phyloP scores from a whole-genome alignment of 495 filamentous ascomycete species.

The Penicillium paxilli region DNA sequence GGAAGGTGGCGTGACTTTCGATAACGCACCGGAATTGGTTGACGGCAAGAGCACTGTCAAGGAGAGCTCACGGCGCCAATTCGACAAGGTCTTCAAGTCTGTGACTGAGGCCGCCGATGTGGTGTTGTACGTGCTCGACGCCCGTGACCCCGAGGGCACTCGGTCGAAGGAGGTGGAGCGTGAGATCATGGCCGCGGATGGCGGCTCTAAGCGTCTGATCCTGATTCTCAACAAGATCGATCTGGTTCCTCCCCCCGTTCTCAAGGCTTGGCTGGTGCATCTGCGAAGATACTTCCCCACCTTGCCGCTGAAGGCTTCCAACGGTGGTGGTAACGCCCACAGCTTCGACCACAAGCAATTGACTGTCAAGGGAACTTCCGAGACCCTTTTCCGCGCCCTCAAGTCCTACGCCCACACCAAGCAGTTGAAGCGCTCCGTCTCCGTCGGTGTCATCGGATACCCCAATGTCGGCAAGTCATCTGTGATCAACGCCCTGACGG shows the following conservation, averaged over 20 bases:
- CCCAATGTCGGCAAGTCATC: slow-evolving; percentile 98
- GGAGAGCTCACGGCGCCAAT: slow-evolving; percentile 79
- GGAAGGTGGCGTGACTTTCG: slow-evolving; percentile 29
- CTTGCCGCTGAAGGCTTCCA: slow-evolving; percentile 84
- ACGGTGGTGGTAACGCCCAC: slow-evolving; percentile 78
- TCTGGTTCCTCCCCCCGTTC: slow-evolving; percentile 75
- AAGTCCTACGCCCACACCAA: slow-evolving; percentile 86
- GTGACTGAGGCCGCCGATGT: slow-evolving; percentile 90
- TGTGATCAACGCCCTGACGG: slow-evolving; percentile 90
- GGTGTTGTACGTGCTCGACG: slow-evolving; percentile 91
- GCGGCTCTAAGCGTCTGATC: slow-evolving; percentile 83
- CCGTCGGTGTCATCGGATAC: slow-evolving; percentile 93
- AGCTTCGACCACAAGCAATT: slow-evolving; percentile 91
- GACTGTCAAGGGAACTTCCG: slow-evolving; percentile 81
- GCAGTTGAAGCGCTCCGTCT: slow-evolving; percentile 84
- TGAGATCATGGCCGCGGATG: slow-evolving; percentile 80
- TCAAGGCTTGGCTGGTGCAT: slow-evolving; percentile 81
- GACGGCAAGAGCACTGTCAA: slow-evolving; percentile 41
- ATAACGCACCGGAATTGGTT: slow-evolving; percentile 29
- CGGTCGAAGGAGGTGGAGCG: slow-evolving; percentile 88
- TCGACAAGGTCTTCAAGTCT: slow-evolving; percentile 94
- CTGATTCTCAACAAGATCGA: slow-evolving; percentile 98
- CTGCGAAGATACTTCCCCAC: slow-evolving; percentile 92
- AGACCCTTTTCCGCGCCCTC: slow-evolving; percentile 83
- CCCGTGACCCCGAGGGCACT: slow-evolving; percentile 88